Evolutionary conservation across 1,284 basidiomycete genomes (phyloP), one percentile per base, ranked within the genome.

Genomic region (Puccinia triticina): DNA sequence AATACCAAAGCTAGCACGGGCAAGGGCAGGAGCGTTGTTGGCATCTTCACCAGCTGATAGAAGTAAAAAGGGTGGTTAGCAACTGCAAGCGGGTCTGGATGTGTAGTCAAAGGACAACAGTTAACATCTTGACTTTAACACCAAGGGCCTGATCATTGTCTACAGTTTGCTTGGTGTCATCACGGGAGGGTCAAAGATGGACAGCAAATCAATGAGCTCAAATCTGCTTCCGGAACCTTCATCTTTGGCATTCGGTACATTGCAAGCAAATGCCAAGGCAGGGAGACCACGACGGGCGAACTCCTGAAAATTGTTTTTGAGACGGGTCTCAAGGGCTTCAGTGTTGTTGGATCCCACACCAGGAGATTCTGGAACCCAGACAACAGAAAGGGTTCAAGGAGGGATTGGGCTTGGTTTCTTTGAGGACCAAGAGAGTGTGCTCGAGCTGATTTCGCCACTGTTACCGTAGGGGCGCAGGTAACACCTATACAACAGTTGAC

Each of bases 71-170:
- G 48, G n/a, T 50, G 72, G n/a, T n/a, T n/a, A n/a, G n/a, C n/a
- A n/a, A n/a, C n/a, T n/a, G n/a, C n/a, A n/a, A n/a, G n/a, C n/a
- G n/a, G n/a, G n/a, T n/a, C n/a, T n/a, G n/a, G n/a, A n/a, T n/a
- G n/a, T 37, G 16, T 37, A 57, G 43, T n/a, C 8, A 48, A 29
- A 11, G 32, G 21, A 12, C 40, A 4, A 61, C 96, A 72, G 96
- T 98, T 84, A 98, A 95, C 96, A 98, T 98, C 93, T 98, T 98
- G 88, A 98, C 96, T 88, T 93, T 93, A 85, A 98, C 95, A 89
- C 96, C 96, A 87, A 98, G 94, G 83, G 92, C 92, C 84, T 95
- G 90, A 83, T 96, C 96, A 88, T 98, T 94, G 88, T 98, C 95
- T 87, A 99, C 97, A 50, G 96, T 99, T 89, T 98, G 94, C 90